Evolutionary conservation across 345 rosid species (phyloP).

Genomic region (Trapa incisa): DNA sequence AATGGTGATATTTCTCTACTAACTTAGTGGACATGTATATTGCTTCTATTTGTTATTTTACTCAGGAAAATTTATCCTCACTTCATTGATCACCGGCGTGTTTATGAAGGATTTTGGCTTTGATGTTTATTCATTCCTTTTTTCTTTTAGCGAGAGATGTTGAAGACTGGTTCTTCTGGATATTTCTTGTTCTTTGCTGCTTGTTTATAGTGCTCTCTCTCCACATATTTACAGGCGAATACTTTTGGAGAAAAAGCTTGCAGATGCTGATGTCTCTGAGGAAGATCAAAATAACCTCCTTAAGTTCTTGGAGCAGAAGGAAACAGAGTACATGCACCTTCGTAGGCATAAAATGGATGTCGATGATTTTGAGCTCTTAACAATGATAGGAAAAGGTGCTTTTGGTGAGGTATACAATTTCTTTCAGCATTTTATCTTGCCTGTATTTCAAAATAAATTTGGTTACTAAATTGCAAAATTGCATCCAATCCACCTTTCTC

Average conservation of each 20-base stretch:
- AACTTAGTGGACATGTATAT: not conserved
- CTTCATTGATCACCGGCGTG: too few species aligned
- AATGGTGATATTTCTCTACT: not conserved
- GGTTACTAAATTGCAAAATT: not conserved
- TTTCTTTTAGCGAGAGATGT: not conserved
- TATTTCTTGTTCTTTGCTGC: not conserved
- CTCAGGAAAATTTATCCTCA: not conserved
- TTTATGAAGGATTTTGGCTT: not conserved
- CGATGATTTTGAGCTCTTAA: slow-evolving; percentile 59
- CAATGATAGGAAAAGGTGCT: slow-evolving; percentile 23
- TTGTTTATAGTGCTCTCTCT: not conserved
- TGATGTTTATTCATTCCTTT: not conserved
- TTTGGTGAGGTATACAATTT: slow-evolving; percentile 16
- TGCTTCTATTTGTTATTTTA: not conserved
- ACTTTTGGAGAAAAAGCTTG: slow-evolving; percentile 72
- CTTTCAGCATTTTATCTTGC: not conserved
- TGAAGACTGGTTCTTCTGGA: not conserved
- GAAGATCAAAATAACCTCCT: slow-evolving; percentile 90
- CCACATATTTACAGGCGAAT: slow-evolving; percentile 30
- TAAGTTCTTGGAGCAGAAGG: slow-evolving; percentile 85
- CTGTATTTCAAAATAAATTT: not conserved
- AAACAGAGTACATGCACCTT: slow-evolving; percentile 94
- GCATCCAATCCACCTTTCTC: too few species aligned
- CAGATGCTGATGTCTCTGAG: slow-evolving; percentile 92
- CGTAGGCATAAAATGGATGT: slow-evolving; percentile 90